Base-by-base conservation (phyloP, 2,329 filamentous ascomycete species). In the Ascochyta fabae region DNA sequence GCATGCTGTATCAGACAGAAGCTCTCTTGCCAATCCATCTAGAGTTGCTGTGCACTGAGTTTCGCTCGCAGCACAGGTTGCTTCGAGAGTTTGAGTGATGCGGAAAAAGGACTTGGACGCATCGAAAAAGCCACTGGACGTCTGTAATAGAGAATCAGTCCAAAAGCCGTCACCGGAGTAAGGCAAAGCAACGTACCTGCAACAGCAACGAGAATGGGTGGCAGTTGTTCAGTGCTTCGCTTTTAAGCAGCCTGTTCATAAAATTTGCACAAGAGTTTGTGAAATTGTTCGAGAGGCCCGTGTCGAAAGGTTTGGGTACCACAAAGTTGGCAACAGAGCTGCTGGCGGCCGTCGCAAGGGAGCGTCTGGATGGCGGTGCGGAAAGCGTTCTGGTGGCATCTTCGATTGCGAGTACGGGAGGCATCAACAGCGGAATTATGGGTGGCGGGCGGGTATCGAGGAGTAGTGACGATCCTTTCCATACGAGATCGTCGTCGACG, bases 181-280 rank as follows among this genome's bases (percentile, higher is more conserved):
- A 19, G 27, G 27, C 41, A 7, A 16, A 29, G 19, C 6, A 15
- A 60, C 84, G 70, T 78, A 91, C 90, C 80, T 90, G 86, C 9
- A 98, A 80, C 61, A 98, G 84, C 66, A 96, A 81, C 1, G 93
- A 96, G 53, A 97, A 81, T 0, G 94, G 91, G 63, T 93, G 86
- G 78, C 94, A 98, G 47, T 83, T 74, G 64, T 85, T 83, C 65
- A 95, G 92, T 3, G 84, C 86, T 6, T 82, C 71, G 69, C 91
- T 84, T 42, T 77, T 78, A 46, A 95, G 81, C 66, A 96, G 86
- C 2, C 74, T 74, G 47, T 84, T 80, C 73, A 96, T 88, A 76
- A 94, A 93, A 5, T 71, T 72, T 3, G 86, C 84, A 68, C 90
- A 93, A 5, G 78, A 77, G 31, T 72, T 71, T 9, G 82, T 84